Base-by-base conservation (phyloP, 2,329 filamentous ascomycete species). In the Trichoderma lentiforme region DNA sequence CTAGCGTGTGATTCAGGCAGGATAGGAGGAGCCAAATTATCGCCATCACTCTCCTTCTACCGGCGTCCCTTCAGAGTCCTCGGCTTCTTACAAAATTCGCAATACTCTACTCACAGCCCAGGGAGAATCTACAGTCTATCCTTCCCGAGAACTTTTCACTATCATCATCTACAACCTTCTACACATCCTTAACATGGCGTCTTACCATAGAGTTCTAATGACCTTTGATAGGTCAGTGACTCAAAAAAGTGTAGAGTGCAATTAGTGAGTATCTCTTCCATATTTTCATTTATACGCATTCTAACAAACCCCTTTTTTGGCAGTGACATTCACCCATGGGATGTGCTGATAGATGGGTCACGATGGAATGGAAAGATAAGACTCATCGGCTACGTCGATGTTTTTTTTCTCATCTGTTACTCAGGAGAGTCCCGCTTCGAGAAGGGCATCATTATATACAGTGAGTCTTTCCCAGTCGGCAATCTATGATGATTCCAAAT, bases 391-490 rank as follows among this genome's bases (percentile, higher is more conserved):
- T 74, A 34, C 21, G 62, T 73, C 5, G 73, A 74, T 32, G 68
- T 61, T 2, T 74, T 74, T 60, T 68, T 74, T 43, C 64, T 73
- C 3, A 73, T 73, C 26, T 72, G 70, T 26, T 73, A 73, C 43
- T 73, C 72, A 7, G 70, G 70, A 8, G 72, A 73, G 61, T 73
- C 70, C 28, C 63, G 72, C 15, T 73, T 73, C 30, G 72, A 73
- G 28, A 51, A 73, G 11, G 72, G 72, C 14, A 65, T 73, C 15
- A 70, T 73, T 18, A 72, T 73, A 28, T 73, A 72, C 51, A 72
- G 72, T 73, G 14, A 28, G 57, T 21, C 30, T 6, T 18, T 9
- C 24, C 26, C 21, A 21, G 43, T 11, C n/a, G n/a, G 9, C n/a
- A 21, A 51, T 15, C 14, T 32, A 24, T 28, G 15, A 18, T 24